These are phyloP conservation scores for Colletotrichum plurivorum DNA, from an alignment of 2,329 filamentous ascomycete species.

Conservation along the genomic window DNA sequence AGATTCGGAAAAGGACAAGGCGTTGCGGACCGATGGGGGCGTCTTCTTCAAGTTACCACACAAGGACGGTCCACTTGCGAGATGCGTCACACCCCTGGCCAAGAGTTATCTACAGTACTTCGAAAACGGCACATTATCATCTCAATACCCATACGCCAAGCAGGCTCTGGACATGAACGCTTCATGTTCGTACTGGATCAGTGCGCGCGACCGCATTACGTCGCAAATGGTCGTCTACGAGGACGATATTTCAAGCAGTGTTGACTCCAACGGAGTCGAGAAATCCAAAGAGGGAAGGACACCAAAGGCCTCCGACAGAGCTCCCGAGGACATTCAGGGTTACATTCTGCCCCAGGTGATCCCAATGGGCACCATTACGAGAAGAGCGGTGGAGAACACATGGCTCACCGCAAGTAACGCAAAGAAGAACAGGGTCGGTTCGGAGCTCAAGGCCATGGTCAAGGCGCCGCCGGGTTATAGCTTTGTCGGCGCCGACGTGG, in stretches of 20 bases:
- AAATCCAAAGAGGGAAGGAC: conserved; percentile 39
- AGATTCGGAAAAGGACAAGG: conserved; percentile 75
- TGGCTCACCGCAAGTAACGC: conserved; percentile 99
- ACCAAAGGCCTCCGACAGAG: conserved; percentile 39
- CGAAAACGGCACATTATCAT: conserved; percentile 88
- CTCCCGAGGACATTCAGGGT: conserved; percentile 60
- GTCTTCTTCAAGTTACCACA: conserved; percentile 95
- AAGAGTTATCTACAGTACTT: conserved; percentile 94
- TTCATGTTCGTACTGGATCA: conserved; percentile 99
- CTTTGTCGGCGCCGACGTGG: conserved; percentile 97
- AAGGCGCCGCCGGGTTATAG: conserved; percentile 90
- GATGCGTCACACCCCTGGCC: conserved; percentile 89
- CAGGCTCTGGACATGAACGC: conserved; percentile 98
- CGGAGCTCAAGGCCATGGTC: conserved; percentile 97
- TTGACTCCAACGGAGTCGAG: conserved; percentile 22
- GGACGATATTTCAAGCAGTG: conserved; percentile 63
- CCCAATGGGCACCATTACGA: conserved; percentile 97
- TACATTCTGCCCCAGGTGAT: conserved; percentile 97
- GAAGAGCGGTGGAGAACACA: conserved; percentile 95
- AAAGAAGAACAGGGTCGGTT: conserved; percentile 95
- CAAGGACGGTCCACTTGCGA: conserved; percentile 89
- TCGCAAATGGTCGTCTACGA: conserved; percentile 96
- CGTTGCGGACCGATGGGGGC: conserved; percentile 75
- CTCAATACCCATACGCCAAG: conserved; percentile 90
- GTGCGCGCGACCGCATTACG: conserved; percentile 90